A percentile compares a stretch with the other conserved stretches of the same genome.
Conservation (phyloP, 805 yeast genomes). For the Pichia phayaonensis region DNA sequence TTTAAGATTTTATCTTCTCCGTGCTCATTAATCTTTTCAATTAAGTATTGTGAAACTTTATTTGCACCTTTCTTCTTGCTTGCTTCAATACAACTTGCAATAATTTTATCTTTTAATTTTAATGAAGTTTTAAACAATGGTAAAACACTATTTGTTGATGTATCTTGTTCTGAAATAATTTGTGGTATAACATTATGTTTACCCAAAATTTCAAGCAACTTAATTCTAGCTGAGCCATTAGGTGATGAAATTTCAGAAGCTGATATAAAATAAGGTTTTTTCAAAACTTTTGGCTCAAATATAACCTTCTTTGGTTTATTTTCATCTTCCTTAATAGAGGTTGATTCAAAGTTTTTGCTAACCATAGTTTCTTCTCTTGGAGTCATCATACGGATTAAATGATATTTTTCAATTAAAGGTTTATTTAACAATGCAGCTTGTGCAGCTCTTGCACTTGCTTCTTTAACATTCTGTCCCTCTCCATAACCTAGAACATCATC, state of each 20-base stretch:
- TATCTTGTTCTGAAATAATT: constrained; percentile 17
- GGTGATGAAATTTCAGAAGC: not conserved
- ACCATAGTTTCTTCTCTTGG: constrained; percentile 31
- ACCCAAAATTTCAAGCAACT: constrained; percentile 2
- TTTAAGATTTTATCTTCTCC: constrained; percentile 5
- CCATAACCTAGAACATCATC: constrained; percentile 69
- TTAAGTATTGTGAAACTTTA: constrained; percentile 30
- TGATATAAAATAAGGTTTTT: constrained; percentile 3
- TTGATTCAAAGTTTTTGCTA: not conserved
- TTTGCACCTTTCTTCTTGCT: constrained; percentile 34
- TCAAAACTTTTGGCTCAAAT: not conserved
- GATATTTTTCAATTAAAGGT: constrained; percentile 54
- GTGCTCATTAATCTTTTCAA: constrained; percentile 9
- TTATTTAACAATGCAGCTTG: constrained; percentile 62
- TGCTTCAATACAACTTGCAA: constrained; percentile 29
- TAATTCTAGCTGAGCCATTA: constrained; percentile 6
- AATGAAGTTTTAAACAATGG: constrained; percentile 22
- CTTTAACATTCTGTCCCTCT: constrained; percentile 56
- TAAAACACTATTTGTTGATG: constrained; percentile 1
- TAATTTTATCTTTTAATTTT: constrained; percentile 25
- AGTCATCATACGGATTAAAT: constrained; percentile 44
- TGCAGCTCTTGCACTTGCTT: constrained; percentile 84
- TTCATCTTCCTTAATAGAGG: not conserved
- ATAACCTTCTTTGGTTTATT: not conserved
- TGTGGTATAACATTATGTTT: constrained; percentile 23